Percentiles rank a stretch among this genome's conserved stretches.
These are phyloP conservation scores for Pythium utonaiense DNA, from an alignment of 352 stramenopile species.

Conservation along the genomic window DNA sequence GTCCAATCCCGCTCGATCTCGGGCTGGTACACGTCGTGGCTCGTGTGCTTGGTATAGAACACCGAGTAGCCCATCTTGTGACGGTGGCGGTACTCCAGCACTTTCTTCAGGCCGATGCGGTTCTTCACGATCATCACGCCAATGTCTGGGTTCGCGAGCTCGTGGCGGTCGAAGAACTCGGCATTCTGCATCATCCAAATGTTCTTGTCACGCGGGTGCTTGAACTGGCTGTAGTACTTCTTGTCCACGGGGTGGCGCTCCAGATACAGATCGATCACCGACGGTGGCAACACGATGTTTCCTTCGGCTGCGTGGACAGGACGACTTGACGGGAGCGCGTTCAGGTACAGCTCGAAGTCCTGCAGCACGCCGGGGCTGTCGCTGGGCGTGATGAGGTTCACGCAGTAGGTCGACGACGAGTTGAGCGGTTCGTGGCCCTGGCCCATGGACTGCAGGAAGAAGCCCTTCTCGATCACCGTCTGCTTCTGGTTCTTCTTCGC, in stretches of 20 bases:
- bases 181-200: conserved; percentile 88
- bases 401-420: conserved; percentile 64
- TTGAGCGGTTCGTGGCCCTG: conserved; percentile 68
- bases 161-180: conserved; percentile 81
- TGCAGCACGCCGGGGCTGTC: conserved; percentile 56
- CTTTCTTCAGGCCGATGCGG: conserved; percentile 73
- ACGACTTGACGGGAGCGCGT: conserved; percentile 59
- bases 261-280: conserved; percentile 78
- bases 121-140: conserved; percentile 86
- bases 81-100: conserved; percentile 74
- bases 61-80: conserved; percentile 76
- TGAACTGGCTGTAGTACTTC: conserved; percentile 65
- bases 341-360: conserved; percentile 73
- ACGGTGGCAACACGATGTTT: conserved; percentile 48
- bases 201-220: conserved; percentile 54
- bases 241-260: conserved; percentile 66
- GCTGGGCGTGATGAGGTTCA: conserved; percentile 66
- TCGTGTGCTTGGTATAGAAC: conserved; percentile 84
- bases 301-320: conserved; percentile 47
- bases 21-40: conserved; percentile 59
- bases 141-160: conserved; percentile 59
- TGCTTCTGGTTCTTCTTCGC: not conserved
- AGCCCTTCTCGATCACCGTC: conserved; percentile 37
- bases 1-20: conserved; percentile 64
- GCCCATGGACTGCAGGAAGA: conserved; percentile 69